Evolutionary conservation across 2,329 filamentous ascomycete species (phyloP), one percentile per base, ranked within the genome.

Genomic region (Stylonectria norvegica): DNA sequence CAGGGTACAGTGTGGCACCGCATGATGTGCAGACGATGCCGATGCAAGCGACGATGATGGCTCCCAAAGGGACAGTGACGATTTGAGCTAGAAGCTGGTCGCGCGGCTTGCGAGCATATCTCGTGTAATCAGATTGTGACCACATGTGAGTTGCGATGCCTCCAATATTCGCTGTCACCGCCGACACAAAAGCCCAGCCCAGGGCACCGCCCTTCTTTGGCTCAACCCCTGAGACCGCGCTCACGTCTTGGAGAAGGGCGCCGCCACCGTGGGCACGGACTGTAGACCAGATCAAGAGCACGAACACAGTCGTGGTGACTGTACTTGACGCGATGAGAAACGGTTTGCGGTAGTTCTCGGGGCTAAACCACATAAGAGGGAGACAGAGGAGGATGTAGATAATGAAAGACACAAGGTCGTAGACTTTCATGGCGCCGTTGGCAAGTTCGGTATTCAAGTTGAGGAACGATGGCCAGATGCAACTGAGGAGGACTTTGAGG

Each of bases 1-100:
- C 23, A 1, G 56, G 56, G 23, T 56, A 58, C 9, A 60, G 40
- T 4, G 49, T 45, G 0, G 48, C 52, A 4, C 56, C 57, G 39
- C 56, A 59, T 3, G 56, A 61, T 22, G 56, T 60, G 47, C 56
- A 60, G 14, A 60, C 39, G 27, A 60, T 58, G 18, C 58, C 58
- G 33, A 58, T 46, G 20, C 53, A 48, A 9, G 56, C 58, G 10
- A 60, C 55, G 12, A 55, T 14, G 18, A 43, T 43, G 14, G 35
- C 34, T 3, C 35, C 35, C 2, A 52, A 22, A 5, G 51, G 57
- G 4, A 57, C 54, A 45, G 58, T 56, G 36, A 59, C 16, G 2
- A 55, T 36, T 38, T 60, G 58, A 5, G 55, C 57, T 2, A 50
- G 20, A 2, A 62, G 42, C 33, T 60, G 58, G 17, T 61, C 58